Conservation (phyloP, 257 asterid genomes). For the Orobanche coerulescens region DNA sequence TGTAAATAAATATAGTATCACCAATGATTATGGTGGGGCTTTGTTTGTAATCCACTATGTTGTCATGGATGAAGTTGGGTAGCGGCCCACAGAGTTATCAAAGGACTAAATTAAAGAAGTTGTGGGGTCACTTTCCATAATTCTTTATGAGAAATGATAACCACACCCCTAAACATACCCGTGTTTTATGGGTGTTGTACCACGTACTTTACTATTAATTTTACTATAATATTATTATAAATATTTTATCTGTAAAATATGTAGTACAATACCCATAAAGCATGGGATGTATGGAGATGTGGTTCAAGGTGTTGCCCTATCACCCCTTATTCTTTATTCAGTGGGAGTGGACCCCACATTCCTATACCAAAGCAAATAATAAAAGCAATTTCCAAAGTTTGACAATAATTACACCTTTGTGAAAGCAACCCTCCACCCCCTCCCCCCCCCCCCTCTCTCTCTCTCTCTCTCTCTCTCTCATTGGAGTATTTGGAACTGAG, state of each 20-base stretch:
- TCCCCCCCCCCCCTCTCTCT: constrained; percentile 10
- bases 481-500: constrained; percentile 18
- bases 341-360: constrained; percentile 38
- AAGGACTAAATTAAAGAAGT: constrained; percentile 28
- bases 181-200: too few relatives aligned
- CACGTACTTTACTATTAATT: too few relatives aligned
- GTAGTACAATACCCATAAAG: too few relatives aligned
- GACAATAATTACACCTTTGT: constrained; percentile 50
- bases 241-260: too few relatives aligned
- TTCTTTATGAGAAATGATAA: too few relatives aligned
- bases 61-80: constrained; percentile 25
- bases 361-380: constrained; percentile 41
- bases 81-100: constrained; percentile 24
- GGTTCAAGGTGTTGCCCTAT: too few relatives aligned
- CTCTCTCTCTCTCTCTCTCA: constrained; percentile 5
- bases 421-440: constrained; percentile 53
- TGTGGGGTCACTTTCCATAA: constrained; percentile 42
- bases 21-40: constrained; percentile 42
- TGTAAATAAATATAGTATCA: background rate
- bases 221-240: too few relatives aligned
- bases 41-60: constrained; percentile 28
- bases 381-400: constrained; percentile 55
- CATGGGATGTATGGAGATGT: too few relatives aligned
- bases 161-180: too few relatives aligned
- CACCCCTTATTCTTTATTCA: constrained; percentile 20